Percentiles rank a stretch among this genome's conserved stretches.
Evolutionary conservation across 352 stramenopile species (phyloP).

Genomic region (Globisporangium okanoganense): DNA sequence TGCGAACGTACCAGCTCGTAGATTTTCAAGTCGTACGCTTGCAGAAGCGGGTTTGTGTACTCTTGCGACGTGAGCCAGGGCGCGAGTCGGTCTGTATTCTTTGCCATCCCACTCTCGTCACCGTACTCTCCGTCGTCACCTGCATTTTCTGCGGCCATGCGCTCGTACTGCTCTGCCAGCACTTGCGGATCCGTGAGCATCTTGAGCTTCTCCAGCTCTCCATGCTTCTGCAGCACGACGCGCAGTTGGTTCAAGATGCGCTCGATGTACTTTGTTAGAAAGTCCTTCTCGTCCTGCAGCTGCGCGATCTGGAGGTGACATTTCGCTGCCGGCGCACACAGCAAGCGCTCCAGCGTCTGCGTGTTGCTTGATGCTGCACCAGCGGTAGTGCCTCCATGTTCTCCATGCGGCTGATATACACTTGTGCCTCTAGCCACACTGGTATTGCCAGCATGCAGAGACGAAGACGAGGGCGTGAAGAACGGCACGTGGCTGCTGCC

Average conservation of each 20-base stretch:
- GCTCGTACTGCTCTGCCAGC: conserved; percentile 11
- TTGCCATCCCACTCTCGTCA: background rate
- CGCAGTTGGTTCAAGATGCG: conserved; percentile 60
- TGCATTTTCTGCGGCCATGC: conserved; percentile 14
- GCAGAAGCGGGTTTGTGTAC: conserved; percentile 68
- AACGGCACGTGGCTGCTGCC: conserved; percentile 1
- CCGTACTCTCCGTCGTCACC: conserved; percentile 1
- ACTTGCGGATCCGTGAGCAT: conserved; percentile 32
- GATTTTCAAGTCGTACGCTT: conserved; percentile 78
- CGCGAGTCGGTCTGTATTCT: conserved; percentile 16
- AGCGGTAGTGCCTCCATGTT: background rate
- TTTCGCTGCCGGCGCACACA: conserved; percentile 16
- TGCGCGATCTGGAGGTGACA: conserved; percentile 43
- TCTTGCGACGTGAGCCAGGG: conserved; percentile 71
- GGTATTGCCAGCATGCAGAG: background rate
- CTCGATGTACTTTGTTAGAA: conserved; percentile 65
- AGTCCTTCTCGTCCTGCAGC: conserved; percentile 57
- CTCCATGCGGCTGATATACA: background rate
- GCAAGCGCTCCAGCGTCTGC: background rate
- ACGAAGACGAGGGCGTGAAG: background rate
- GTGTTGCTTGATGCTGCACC: background rate
- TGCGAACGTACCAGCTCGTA: conserved; percentile 47
- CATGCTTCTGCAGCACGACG: conserved; percentile 52
- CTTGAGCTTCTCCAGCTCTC: conserved; percentile 73
- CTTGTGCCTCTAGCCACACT: background rate